phyloP scores from a whole-genome alignment of 2,329 filamentous ascomycete genomes.

The Epichloe gansuensis region DNA sequence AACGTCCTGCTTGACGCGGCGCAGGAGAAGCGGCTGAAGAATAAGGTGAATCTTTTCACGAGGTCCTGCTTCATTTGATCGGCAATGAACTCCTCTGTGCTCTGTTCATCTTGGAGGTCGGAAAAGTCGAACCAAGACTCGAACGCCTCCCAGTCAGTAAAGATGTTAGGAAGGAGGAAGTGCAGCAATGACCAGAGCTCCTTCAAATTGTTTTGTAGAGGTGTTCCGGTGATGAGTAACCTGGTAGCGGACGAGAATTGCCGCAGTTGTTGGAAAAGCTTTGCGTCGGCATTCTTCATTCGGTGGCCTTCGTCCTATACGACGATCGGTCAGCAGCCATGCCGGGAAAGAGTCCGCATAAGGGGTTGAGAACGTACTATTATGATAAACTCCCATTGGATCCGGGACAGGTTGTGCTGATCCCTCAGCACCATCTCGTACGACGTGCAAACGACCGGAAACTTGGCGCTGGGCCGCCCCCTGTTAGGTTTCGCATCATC shows the following conservation, averaged over 20 bases:
- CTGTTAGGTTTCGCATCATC: constrained; percentile 57
- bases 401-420: constrained; percentile 64
- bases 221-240: constrained; percentile 87
- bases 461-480: constrained; percentile 47
- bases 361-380: constrained; percentile 43
- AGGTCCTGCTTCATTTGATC: constrained; percentile 50
- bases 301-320: constrained; percentile 81
- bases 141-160: constrained; percentile 86
- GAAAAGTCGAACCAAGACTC: constrained; percentile 97
- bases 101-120: constrained; percentile 72
- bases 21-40: constrained; percentile 77
- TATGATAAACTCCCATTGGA: constrained; percentile 96
- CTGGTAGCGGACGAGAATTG: constrained; percentile 84
- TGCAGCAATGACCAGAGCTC: constrained; percentile 93
- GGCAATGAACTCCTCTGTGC: constrained; percentile 65
- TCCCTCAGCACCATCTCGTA: constrained; percentile 96
- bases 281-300: constrained; percentile 93
- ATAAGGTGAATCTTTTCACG: constrained; percentile 79
- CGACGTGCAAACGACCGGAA: constrained; percentile 86
- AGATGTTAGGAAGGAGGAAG: constrained; percentile 84
- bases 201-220: constrained; percentile 87
- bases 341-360: too few relatives aligned
- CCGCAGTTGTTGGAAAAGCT: constrained; percentile 77
- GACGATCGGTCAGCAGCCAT: background rate
- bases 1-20: constrained; percentile 86